phyloP scores from a whole-genome alignment of 1,284 basidiomycete genomes.

The Cutaneotrichosporon sp. region DNA sequence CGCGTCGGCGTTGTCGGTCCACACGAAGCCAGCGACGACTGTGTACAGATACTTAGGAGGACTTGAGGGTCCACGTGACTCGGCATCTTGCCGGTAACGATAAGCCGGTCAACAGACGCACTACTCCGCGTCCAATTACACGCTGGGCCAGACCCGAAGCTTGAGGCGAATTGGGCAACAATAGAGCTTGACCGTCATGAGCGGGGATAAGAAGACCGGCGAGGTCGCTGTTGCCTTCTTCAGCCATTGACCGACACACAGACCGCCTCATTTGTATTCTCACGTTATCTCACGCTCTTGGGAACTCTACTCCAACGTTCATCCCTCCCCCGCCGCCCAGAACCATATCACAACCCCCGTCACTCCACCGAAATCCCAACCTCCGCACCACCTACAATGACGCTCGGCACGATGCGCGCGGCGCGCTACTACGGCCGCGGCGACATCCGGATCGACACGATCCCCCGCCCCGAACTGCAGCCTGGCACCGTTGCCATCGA shows the following conservation, averaged over 20 bases:
- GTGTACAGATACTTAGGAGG: too few relatives aligned
- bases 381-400: constrained; percentile 12
- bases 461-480: constrained; percentile 18
- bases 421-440: constrained; percentile 23
- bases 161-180: too few relatives aligned
- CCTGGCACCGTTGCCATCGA: constrained; percentile 24
- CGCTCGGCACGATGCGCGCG: constrained; percentile 19
- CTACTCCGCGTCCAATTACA: neutral
- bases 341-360: too few relatives aligned
- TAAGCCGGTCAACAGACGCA: neutral
- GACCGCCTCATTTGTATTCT: neutral
- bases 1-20: too few relatives aligned
- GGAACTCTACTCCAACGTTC: neutral
- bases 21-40: too few relatives aligned
- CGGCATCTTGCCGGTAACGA: constrained; percentile 1
- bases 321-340: neutral
- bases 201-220: neutral
- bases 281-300: neutral
- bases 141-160: neutral
- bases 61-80: neutral
- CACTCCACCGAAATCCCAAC: neutral
- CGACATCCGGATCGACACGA: constrained; percentile 22
- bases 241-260: neutral
- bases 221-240: neutral
- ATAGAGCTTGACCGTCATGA: too few relatives aligned